phyloP scores from a whole-genome alignment of 2,329 filamentous ascomycete genomes.

The Colletotrichum tropicicola region DNA sequence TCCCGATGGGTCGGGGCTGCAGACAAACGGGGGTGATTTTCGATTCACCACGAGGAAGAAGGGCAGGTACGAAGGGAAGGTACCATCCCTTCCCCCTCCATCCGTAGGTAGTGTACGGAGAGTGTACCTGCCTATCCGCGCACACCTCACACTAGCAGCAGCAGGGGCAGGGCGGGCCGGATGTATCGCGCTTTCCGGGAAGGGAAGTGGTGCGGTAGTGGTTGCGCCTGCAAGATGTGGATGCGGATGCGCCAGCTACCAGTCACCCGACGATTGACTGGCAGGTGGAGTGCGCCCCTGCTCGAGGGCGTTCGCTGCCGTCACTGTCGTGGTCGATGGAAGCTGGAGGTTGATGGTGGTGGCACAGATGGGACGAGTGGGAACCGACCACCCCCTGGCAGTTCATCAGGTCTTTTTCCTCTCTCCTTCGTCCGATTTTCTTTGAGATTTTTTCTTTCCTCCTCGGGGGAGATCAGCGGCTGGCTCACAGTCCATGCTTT shows the following conservation, averaged over 20 bases:
- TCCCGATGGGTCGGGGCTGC: constrained; percentile 17
- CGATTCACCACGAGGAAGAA: constrained; percentile 30
- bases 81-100: not conserved
- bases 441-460: not conserved
- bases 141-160: constrained; percentile 7
- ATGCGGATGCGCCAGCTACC: not conserved
- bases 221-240: not conserved
- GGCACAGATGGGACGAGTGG: constrained; percentile 10
- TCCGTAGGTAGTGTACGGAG: not conserved
- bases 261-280: not conserved
- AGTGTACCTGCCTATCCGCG: constrained; percentile 2
- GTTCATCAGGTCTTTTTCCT: constrained; percentile 23
- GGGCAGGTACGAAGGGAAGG: constrained; percentile 1
- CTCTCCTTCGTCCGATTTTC: constrained; percentile 10
- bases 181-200: constrained; percentile 24
- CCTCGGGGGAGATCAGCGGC: constrained; percentile 10
- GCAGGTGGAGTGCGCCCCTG: constrained; percentile 24
- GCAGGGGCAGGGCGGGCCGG: constrained; percentile 20
- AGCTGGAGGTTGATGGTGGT: not conserved
- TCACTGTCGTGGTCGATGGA: constrained; percentile 1
- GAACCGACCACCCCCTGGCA: constrained; percentile 1
- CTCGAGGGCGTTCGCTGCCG: too few relatives aligned
- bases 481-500: constrained; percentile 13
- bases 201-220: constrained; percentile 20
- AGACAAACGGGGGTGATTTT: constrained; percentile 14